Base-by-base conservation (phyloP, 2,329 filamentous ascomycete genomes). In the Graphiopsis chlorocephala region DNA sequence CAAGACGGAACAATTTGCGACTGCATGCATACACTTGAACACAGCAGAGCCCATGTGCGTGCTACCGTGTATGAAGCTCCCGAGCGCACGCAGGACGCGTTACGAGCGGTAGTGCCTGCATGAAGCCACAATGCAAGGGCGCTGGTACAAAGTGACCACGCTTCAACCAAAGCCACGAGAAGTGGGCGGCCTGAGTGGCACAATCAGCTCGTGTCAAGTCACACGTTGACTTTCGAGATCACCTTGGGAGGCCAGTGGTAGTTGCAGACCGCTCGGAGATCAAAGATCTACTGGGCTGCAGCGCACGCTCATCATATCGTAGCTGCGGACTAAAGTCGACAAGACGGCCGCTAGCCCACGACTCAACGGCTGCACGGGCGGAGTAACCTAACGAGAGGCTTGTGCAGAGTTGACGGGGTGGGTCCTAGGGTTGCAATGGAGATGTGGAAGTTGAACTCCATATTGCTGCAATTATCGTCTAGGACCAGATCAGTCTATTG, bases 111-210 rank as follows among this genome's bases (percentile, higher is more conserved):
- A 70, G 67, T 72, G 72, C 66, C 62, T 68, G 70, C 70, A 71
- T 66, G 28, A 58, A 50, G 63, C 47, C 63, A 64, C 63, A 38
- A 69, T 65, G 70, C 69, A 68, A 70, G 68, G 67, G 65, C 60
- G 25, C 48, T 62, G 15, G 55, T 33, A 58, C 55, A 56, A 48
- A 50, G 35, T 29, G 65, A 64, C 65, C 31, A 63, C 65, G 64
- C 64, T 65, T 67, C 68, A 6, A 61, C 68, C 67, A 68, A 65
- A 64, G 68, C 68, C 70, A 72, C 69, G 68, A 70, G 69, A 69
- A 58, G 52, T 57, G 62, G 62, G 55, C 45, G 62, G 62, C 26
- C 38, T 60, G 17, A 31, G 61, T 53, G 52, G 60, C 60, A 63
- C 59, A 62, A 38, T 20, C 26, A 53, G 50, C 50, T 53, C 50